phyloP scores from a whole-genome alignment of 2,329 filamentous ascomycete genomes.

The Hirsutella rhossiliensis region DNA sequence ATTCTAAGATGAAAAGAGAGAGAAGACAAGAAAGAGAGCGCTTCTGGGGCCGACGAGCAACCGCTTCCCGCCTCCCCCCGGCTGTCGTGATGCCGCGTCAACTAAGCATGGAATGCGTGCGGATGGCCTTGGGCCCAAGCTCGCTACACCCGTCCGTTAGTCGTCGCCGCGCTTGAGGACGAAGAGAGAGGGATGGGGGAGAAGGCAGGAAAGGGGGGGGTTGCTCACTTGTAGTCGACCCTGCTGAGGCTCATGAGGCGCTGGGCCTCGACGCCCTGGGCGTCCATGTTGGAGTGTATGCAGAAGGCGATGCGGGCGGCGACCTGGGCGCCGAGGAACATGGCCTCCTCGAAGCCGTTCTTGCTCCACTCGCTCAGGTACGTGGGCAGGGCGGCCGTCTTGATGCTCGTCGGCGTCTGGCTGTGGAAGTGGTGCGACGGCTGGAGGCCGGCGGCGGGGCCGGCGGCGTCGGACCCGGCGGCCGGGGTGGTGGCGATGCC shows the following conservation, averaged over 20 bases:
- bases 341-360: constrained; percentile 64
- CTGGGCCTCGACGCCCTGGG: constrained; percentile 37
- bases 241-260: constrained; percentile 43
- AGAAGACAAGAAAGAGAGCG: no score
- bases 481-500: constrained; percentile 24
- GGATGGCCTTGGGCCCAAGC: constrained; percentile 40
- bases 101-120: constrained; percentile 40
- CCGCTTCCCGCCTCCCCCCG: no score
- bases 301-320: constrained; percentile 54
- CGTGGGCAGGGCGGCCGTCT: constrained; percentile 62
- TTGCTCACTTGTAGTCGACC: constrained; percentile 50
- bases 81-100: no score
- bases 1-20: no score
- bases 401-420: constrained; percentile 75
- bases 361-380: constrained; percentile 91
- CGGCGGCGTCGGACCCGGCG: constrained; percentile 27
- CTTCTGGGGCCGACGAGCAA: no score
- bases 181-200: background rate
- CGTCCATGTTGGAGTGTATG: constrained; percentile 43
- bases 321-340: constrained; percentile 80
- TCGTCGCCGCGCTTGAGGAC: no score
- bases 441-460: constrained; percentile 14
- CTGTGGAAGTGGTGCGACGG: constrained; percentile 43
- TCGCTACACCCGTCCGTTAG: constrained; percentile 31
- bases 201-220: no score